Evolutionary conservation across 371 early-diverging fungal genomes (phyloP).

Genomic region (Smittium culicis): DNA sequence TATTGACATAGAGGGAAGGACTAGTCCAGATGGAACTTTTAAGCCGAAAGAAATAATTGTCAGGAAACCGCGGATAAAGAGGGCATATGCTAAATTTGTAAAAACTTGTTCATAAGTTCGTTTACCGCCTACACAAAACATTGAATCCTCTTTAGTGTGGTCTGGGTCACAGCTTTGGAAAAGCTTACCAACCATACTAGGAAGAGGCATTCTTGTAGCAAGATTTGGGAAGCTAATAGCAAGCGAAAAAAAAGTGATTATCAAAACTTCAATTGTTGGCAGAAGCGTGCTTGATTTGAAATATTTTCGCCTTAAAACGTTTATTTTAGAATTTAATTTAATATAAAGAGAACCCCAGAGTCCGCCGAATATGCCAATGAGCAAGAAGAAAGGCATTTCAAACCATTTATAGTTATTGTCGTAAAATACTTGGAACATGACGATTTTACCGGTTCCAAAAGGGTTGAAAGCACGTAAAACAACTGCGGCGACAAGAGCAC

Average conservation of each 20-base stretch:
- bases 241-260: conserved; percentile 57
- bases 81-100: conserved; percentile 7
- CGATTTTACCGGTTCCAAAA: conserved; percentile 84
- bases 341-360: conserved; percentile 79
- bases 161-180: conserved; percentile 57
- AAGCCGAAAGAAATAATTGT: conserved; percentile 70
- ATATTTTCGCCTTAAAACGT: conserved; percentile 28
- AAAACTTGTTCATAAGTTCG: conserved; percentile 17
- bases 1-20: conserved; percentile 63
- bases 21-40: conserved; percentile 59
- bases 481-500: conserved; percentile 80
- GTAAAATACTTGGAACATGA: conserved; percentile 89
- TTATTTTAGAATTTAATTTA: conserved; percentile 53
- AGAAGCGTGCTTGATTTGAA: conserved; percentile 33
- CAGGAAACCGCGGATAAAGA: conserved; percentile 38
- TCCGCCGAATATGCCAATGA: conserved; percentile 86
- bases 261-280: conserved; percentile 51
- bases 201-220: conserved; percentile 56
- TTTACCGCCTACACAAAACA: conserved; percentile 17
- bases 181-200: conserved; percentile 48
- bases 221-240: conserved; percentile 60
- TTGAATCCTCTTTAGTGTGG: conserved; percentile 16
- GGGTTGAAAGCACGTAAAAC: conserved; percentile 83
- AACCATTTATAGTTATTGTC: conserved; percentile 78
- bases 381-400: conserved; percentile 62